Evolutionary conservation across 306 rosid species (phyloP).

Genomic region (Neltuma alba): DNA sequence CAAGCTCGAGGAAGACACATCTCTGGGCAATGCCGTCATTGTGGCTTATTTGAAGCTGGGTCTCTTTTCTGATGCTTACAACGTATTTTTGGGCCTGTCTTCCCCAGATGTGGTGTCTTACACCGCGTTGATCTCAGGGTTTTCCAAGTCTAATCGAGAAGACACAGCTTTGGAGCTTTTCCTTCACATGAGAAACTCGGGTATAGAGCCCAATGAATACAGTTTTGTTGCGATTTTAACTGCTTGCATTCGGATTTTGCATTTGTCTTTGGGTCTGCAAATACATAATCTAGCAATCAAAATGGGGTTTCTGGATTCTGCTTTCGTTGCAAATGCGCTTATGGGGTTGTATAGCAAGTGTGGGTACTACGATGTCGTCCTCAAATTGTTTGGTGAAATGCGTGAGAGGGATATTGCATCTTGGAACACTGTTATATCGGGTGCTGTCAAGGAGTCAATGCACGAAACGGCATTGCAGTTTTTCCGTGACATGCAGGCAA

Average conservation of each 20-base stretch:
- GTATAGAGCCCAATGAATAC: conserved; percentile 66
- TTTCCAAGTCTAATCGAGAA: conserved; percentile 62
- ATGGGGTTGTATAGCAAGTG: conserved; percentile 62
- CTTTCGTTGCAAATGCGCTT: conserved; percentile 70
- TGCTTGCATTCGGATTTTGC: conserved; percentile 52
- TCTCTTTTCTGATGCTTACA: conserved; percentile 57
- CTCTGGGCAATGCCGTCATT: conserved; percentile 57
- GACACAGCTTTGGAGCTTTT: conserved; percentile 64
- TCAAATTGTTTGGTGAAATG: conserved; percentile 60
- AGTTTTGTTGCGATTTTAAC: conserved; percentile 79
- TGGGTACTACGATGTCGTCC: conserved; percentile 44
- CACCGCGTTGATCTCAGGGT: conserved; percentile 69
- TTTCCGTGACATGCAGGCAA: conserved; percentile 53
- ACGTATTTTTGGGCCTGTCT: conserved; percentile 52
- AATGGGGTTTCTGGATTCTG: conserved; percentile 50
- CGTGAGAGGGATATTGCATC: conserved; percentile 61
- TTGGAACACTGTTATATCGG: conserved; percentile 69
- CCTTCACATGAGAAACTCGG: conserved; percentile 58
- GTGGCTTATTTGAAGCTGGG: conserved; percentile 60
- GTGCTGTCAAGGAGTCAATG: conserved; percentile 53
- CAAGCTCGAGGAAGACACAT: conserved; percentile 51
- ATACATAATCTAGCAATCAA: conserved; percentile 67
- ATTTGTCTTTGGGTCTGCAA: conserved; percentile 58
- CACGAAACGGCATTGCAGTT: conserved; percentile 47
- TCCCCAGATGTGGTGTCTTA: conserved; percentile 63